Evolutionary conservation across 495 filamentous ascomycete species (phyloP), one percentile per base, ranked within the genome.

Genomic region (Trichocladium antarcticum): DNA sequence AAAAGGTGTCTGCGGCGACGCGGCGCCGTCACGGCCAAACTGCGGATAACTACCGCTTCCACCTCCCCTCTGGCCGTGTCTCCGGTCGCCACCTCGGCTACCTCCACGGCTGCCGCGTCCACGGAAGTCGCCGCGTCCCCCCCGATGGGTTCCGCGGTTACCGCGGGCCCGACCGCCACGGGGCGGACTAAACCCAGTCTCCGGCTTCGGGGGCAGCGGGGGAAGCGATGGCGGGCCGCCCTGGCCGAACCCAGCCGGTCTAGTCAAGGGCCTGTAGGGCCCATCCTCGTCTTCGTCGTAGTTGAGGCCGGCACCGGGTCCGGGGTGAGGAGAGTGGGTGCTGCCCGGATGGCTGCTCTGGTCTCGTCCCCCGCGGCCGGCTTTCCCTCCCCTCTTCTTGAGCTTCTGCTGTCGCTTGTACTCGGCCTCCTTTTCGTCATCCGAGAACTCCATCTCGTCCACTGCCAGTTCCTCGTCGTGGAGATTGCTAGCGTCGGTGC

Each of bases 401-500:
- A 76, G 60, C 57, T 80, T 84, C 3, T 70, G 56, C 55, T 68
- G 57, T 42, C 72, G 68, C 70, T 84, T 93, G 60, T 86, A 77
- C 56, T 89, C 86, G 6, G 81, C 82, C 63, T 97, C 92, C 17
- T 84, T 83, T 68, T 97, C 92, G 53, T 98, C 92, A 54, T 97
- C 92, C 0, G 89, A 95, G 58, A 96, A 97, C 57, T 96, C 92
- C 28, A 86, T 74, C 59, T 96, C 89, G 14, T 88, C 82, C 20
- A 83, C 84, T 1, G 67, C 77, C n/a, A 87, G 73, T 66, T 96
- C 90, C 59, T 98, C 92, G 55, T 98, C 92, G 61, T 93, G 81
- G 46, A 93, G 71, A 58, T 96, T 95, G 34, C 87, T 93, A 0
- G 92, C 90, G 66, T 98, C 92, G 14, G 87, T 87, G 48, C 84